Conservation (phyloP, 441 rosid species). For the California macrophylla region DNA sequence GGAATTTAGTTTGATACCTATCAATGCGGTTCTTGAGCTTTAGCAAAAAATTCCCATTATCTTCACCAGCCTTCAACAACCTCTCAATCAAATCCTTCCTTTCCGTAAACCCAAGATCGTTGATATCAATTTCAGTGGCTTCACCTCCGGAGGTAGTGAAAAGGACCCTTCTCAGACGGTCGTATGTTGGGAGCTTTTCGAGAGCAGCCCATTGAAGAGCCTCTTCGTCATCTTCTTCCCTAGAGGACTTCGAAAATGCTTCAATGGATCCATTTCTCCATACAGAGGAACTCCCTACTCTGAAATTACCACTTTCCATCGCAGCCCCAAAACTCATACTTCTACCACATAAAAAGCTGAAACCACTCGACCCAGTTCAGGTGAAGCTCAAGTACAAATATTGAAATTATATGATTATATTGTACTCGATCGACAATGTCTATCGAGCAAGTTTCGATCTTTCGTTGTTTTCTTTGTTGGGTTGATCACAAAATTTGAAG, state of each 20-base stretch:
- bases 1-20: slow-evolving; percentile 26
- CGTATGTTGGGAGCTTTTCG: slow-evolving; percentile 42
- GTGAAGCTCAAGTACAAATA: neutral
- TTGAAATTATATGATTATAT: neutral
- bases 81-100: slow-evolving; percentile 40
- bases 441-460: neutral
- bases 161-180: slow-evolving; percentile 36
- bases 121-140: slow-evolving; percentile 37
- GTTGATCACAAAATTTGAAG: neutral
- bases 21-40: slow-evolving; percentile 47
- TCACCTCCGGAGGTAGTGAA: slow-evolving; percentile 31
- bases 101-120: slow-evolving; percentile 33
- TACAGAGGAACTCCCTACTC: neutral
- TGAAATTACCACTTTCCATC: neutral
- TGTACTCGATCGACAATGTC: neutral
- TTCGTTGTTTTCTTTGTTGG: neutral
- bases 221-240: slow-evolving; percentile 33
- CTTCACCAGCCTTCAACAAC: slow-evolving; percentile 35
- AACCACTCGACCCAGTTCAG: neutral
- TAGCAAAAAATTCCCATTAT: slow-evolving; percentile 48
- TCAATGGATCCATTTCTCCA: neutral
- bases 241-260: neutral
- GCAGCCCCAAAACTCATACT: neutral
- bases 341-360: too few relatives aligned
- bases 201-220: slow-evolving; percentile 47